A percentile compares a stretch with the other conserved stretches of the same genome.
Conservation (phyloP, 371 early-diverging fungal genomes). For the Mortierella sp. region DNA sequence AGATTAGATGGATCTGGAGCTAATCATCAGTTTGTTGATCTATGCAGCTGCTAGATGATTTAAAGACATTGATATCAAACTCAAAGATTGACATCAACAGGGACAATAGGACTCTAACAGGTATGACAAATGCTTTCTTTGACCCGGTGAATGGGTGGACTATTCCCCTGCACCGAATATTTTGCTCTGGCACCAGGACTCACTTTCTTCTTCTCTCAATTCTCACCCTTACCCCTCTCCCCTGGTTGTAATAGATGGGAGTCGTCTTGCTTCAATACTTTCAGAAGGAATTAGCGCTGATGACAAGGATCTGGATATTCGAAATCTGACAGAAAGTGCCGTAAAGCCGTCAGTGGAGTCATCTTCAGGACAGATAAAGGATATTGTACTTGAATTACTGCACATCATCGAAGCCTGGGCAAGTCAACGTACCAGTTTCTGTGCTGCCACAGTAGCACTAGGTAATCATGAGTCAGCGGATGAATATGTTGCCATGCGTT, state of each 20-base stretch:
- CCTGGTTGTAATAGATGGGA: slow-evolving; percentile 7
- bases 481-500: too few species aligned
- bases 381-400: slow-evolving; percentile 27
- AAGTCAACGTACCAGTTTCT: slow-evolving; percentile 18
- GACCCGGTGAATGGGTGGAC: too few species aligned
- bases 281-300: neutral
- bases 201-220: too few species aligned
- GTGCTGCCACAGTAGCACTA: slow-evolving; percentile 8
- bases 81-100: slow-evolving; percentile 9
- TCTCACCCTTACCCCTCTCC: neutral
- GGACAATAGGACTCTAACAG: slow-evolving; percentile 7
- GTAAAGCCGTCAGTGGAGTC: slow-evolving; percentile 15
- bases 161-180: too few species aligned
- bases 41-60: slow-evolving; percentile 38
- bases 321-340: slow-evolving; percentile 19
- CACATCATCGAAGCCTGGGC: slow-evolving; percentile 27
- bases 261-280: slow-evolving; percentile 18
- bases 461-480: slow-evolving; percentile 4
- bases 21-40: too few species aligned
- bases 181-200: too few species aligned
- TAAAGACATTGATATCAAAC: slow-evolving; percentile 25
- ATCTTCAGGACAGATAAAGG: slow-evolving; percentile 14
- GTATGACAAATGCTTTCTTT: slow-evolving; percentile 14
- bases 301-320: slow-evolving; percentile 16
- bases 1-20: too few species aligned